Evolutionary conservation across 345 rosid genomes (phyloP).

Genomic region (Carallia brachiata): DNA sequence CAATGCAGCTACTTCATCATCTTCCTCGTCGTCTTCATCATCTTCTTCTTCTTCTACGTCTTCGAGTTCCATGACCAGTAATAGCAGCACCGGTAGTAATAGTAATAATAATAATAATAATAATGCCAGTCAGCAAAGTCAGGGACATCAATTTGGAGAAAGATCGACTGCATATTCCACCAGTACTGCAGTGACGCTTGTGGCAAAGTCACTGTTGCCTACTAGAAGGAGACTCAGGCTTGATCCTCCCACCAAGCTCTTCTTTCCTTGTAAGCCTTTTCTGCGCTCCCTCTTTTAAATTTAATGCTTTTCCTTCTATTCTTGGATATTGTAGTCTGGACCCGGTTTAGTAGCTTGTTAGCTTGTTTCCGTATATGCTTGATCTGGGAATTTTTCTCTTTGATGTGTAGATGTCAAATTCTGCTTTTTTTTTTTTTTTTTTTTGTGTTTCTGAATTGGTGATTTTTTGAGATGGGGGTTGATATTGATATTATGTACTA

Average conservation of each 20-base stretch:
- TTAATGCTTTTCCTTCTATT: background rate
- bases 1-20: constrained; percentile 27
- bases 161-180: constrained; percentile 34
- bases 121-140: constrained; percentile 33
- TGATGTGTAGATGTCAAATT: background rate
- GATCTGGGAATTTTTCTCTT: constrained; percentile 11
- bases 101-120: background rate
- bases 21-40: constrained; percentile 32
- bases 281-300: background rate
- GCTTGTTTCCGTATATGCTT: background rate
- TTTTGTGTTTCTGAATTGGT: no score
- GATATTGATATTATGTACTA: no score
- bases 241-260: constrained; percentile 74
- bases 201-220: constrained; percentile 68
- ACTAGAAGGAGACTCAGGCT: constrained; percentile 66
- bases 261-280: constrained; percentile 52
- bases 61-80: constrained; percentile 29
- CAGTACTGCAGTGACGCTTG: constrained; percentile 38
- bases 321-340: no score
- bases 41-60: constrained; percentile 28
- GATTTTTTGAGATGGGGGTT: no score
- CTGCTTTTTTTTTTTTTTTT: no score
- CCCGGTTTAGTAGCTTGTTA: background rate
- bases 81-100: background rate
- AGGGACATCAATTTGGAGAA: constrained; percentile 32